Base-by-base conservation (phyloP, 1,139 yeast species). In the Yamadazyma friedrichii region DNA sequence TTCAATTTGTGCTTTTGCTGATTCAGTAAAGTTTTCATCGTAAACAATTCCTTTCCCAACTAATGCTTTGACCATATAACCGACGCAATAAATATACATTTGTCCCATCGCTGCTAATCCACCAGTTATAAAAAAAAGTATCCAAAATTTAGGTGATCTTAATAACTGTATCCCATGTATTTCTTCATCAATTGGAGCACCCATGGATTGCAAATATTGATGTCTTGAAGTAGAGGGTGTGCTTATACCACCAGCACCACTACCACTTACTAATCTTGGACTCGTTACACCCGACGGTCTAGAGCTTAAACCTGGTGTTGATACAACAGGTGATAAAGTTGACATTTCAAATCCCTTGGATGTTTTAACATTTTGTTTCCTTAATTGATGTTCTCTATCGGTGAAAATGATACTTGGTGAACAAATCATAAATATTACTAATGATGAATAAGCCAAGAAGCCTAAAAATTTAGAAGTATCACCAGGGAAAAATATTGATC, bases 31-130 rank as follows among this genome's bases (percentile, higher is more conserved):
- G 8, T 55, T 43, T 15, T 31, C 38, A 29, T 51, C 52, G 31
- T 50, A 33, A 1, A 43, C 49, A 6, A 58, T 54, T 15, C 65
- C 66, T 22, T 40, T 39, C 4, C 45, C 43, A 15, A 71, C 58
- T 26, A 79, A 62, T 0, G 85, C 80, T 48, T 72, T 74, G 9
- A 76, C 80, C 61, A 80, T 77, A 51, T 76, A 78, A 1, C 85
- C 85, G 15, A 78, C 79, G 0, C 82, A 77, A 51, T 78, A 80
- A 17, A 80, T 80, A 55, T 77, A 80, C 80, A 79, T 74, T 53
- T 79, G 84, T 9, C 84, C 84, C 49, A 79, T 48, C 0, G 82
- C 75, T 0, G 83, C 82, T 39, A 77, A 57, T 2, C 74, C 45
- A 0, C 83, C 82, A 2, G 80, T 62, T 6, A 71, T 56, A 1